These are phyloP conservation scores for Venturiaceae sp. DNA, from an alignment of 2,329 filamentous ascomycete genomes.

Conservation along the genomic window DNA sequence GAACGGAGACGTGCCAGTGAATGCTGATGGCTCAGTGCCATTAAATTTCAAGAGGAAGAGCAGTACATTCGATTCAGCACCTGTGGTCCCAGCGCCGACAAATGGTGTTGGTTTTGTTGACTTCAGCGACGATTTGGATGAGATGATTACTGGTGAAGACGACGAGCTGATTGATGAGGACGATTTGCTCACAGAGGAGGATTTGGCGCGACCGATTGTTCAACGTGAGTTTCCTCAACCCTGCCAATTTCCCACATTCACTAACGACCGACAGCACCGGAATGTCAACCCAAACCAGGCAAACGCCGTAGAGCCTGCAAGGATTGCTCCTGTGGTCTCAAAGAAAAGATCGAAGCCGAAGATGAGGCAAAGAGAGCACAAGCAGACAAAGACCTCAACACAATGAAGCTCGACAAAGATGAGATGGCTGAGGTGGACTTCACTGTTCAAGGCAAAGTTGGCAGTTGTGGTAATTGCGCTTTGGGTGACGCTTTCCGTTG, in stretches of 20 bases:
- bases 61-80: slow-evolving; percentile 20
- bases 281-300: slow-evolving; percentile 78
- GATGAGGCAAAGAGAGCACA: slow-evolving; percentile 58
- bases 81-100: slow-evolving; percentile 19
- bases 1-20: slow-evolving; percentile 18
- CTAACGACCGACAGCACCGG: slow-evolving; percentile 48
- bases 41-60: slow-evolving; percentile 33
- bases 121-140: slow-evolving; percentile 53
- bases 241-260: neutral
- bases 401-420: slow-evolving; percentile 61
- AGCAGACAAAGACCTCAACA: slow-evolving; percentile 55
- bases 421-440: slow-evolving; percentile 91
- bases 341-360: slow-evolving; percentile 76
- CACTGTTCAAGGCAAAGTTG: slow-evolving; percentile 93
- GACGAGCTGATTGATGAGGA: slow-evolving; percentile 92
- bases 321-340: slow-evolving; percentile 92
- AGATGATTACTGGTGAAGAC: slow-evolving; percentile 48
- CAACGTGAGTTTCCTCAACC: slow-evolving; percentile 55
- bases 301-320: slow-evolving; percentile 93
- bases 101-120: slow-evolving; percentile 60
- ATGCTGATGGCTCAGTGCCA: slow-evolving; percentile 20
- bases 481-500: slow-evolving; percentile 71
- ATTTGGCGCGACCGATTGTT: slow-evolving; percentile 66
- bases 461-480: slow-evolving; percentile 88
- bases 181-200: slow-evolving; percentile 73